These are phyloP conservation scores for Hypoxylon sp. DNA, from an alignment of 2,329 filamentous ascomycete genomes.

Conservation along the genomic window DNA sequence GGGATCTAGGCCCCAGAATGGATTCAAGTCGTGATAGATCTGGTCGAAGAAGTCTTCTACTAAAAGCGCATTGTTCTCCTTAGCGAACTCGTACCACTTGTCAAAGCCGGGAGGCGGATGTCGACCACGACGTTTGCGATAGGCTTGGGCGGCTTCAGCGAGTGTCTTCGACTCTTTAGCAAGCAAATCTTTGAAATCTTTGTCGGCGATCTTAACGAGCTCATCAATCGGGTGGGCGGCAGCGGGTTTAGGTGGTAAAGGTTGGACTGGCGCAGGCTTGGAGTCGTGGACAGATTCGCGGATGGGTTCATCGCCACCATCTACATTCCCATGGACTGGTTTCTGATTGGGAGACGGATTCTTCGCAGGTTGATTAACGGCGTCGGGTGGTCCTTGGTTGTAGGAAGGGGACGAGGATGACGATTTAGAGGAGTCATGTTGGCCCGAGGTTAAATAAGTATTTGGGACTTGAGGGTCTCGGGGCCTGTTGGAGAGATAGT, in stretches of 20 bases:
- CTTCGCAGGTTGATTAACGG: slow-evolving; percentile 39
- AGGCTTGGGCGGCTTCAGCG: slow-evolving; percentile 61
- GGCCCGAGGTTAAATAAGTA: slow-evolving; percentile 38
- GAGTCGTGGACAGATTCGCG: slow-evolving; percentile 38
- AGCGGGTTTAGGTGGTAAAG: slow-evolving; percentile 39
- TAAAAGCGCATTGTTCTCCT: slow-evolving; percentile 59
- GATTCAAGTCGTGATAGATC: slow-evolving; percentile 66
- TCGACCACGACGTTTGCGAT: slow-evolving; percentile 63
- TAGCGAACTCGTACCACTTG: slow-evolving; percentile 63
- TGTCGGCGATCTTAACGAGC: slow-evolving; percentile 60
- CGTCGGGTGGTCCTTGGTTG: slow-evolving; percentile 30
- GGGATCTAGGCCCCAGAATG: slow-evolving; percentile 69
- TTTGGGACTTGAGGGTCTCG: slow-evolving; percentile 35
- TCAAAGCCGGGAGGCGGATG: slow-evolving; percentile 67
- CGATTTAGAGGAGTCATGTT: slow-evolving; percentile 29
- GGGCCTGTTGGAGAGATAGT: slow-evolving; percentile 52
- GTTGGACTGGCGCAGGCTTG: slow-evolving; percentile 35
- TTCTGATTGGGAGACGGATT: slow-evolving; percentile 39
- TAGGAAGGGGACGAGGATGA: slow-evolving; percentile 26
- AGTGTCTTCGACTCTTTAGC: slow-evolving; percentile 61
- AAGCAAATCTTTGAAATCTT: slow-evolving; percentile 58
- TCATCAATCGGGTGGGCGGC: slow-evolving; percentile 62
- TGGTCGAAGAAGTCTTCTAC: slow-evolving; percentile 68
- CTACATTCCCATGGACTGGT: slow-evolving; percentile 24
- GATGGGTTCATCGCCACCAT: slow-evolving; percentile 30